Base-by-base conservation (phyloP, 495 filamentous ascomycete genomes). In the Aspergillus asperescens region DNA sequence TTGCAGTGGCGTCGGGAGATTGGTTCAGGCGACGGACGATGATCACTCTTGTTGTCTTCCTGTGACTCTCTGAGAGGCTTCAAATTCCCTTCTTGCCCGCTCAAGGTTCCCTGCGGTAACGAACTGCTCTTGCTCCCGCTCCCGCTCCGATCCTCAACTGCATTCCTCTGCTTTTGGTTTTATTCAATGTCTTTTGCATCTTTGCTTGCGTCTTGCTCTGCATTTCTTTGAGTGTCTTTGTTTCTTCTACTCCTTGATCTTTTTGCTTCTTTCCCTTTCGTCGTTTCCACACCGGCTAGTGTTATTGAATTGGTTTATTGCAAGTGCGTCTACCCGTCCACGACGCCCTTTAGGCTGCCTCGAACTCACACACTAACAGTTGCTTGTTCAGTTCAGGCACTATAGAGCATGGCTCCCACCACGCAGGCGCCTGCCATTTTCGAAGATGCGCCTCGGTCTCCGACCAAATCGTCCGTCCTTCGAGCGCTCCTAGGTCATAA, bases 401-500 rank as follows among this genome's bases (percentile, higher is more conserved):
- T 54, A 68, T 66, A 62, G 52, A 58, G 63, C 37, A 76, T 76
- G 73, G 64, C 68, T 51, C 53, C 63, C 44, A 68, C 42, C 59
- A 58, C 58, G 29, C 60, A 68, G 41, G 59, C 58, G 42, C 71
- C 73, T n/a, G 61, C 63, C 51, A 76, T 76, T 54, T 76, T 76
- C 48, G 73, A 76, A 41, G 73, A 76, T 62, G 59, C 70, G 35
- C 65, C 54, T 44, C 69, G 71, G 48, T 43, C 60, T 13, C 65
- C 70, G 7, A 54, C 64, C 44, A 72, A 67, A 48, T 52, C 71
- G 13, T 78, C 75, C 12, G 71, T 73, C 20, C 62, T 78, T 29
- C 68, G 71, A 42, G 64, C 71, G 40, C 71, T 78, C n/a, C 62
- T 75, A 52, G 44, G 59, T 24, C 73, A 77, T 48, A 68, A 64